phyloP scores from a whole-genome alignment of 2,329 filamentous ascomycete genomes.

The Plectosphaerella cucumerina region DNA sequence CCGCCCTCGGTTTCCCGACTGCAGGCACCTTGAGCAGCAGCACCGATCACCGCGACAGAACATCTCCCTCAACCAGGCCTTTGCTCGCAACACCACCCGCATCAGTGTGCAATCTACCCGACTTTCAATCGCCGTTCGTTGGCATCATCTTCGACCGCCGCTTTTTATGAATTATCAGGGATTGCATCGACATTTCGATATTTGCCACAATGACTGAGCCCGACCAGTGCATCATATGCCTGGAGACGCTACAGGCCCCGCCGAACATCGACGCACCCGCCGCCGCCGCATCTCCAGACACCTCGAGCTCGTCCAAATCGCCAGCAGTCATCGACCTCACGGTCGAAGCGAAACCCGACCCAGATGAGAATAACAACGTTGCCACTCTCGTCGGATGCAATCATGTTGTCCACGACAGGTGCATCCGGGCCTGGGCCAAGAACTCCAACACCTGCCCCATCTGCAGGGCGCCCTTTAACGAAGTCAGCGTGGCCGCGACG shows the following conservation, averaged over 20 bases:
- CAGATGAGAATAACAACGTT: slow-evolving; percentile 38
- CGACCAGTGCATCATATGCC: slow-evolving; percentile 68
- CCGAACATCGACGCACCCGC: slow-evolving; percentile 16
- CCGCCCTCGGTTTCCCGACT: too few species aligned
- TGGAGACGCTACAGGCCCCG: slow-evolving; percentile 50
- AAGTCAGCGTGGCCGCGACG: slow-evolving; percentile 77
- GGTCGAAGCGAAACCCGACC: not conserved
- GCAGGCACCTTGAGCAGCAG: too few species aligned
- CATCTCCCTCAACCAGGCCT: too few species aligned
- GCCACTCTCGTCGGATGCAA: slow-evolving; percentile 71
- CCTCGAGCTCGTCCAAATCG: slow-evolving; percentile 11
- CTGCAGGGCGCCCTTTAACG: slow-evolving; percentile 86
- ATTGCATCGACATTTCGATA: slow-evolving; percentile 27
- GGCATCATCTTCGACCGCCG: slow-evolving; percentile 6
- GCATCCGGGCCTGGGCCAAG: slow-evolving; percentile 90
- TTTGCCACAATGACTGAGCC: slow-evolving; percentile 45
- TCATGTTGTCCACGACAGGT: slow-evolving; percentile 89
- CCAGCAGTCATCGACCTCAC: not conserved
- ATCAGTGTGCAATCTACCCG: not conserved
- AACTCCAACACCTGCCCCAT: slow-evolving; percentile 98
- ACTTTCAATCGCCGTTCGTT: slow-evolving; percentile 4
- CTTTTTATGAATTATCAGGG: slow-evolving; percentile 45
- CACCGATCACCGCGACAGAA: too few species aligned
- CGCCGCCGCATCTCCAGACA: slow-evolving; percentile 7
- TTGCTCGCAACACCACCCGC: not conserved